Base-by-base conservation (phyloP, 257 asterid genomes). In the Gardenia jasminoides region DNA sequence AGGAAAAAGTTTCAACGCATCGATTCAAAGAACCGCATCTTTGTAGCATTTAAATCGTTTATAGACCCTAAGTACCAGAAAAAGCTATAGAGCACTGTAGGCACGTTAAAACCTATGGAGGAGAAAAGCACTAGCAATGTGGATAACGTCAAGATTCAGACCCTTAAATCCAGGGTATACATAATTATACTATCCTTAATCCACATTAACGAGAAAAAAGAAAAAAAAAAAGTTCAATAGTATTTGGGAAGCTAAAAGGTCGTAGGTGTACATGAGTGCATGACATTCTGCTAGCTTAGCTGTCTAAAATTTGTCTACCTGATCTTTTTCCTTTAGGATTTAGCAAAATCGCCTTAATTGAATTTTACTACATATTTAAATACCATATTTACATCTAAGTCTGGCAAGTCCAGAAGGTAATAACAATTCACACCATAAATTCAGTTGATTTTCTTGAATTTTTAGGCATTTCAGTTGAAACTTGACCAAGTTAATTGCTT, bases 11-110 rank as follows among this genome's bases (percentile, higher is more conserved):
- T 41, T 12, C 56, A 74, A 26, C 39, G 10, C 69, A 13, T 74
- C 15, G 15, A 74, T 74, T 74, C 69, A 58, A 74, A 36, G 78
- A 74, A 74, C 78, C 56, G 69, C 65, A 58, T 58, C 39, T 62
- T 36, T 74, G 31, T 22, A 48, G 54, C 69, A 36, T 58, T 74
- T 67, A 33, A 67, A 67, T 67, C 39, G 12, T 26, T 67, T 8
- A 20, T 36, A 7, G 41, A 44, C 33, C 66, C 39, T 36, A 22
- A 77, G 52, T 52, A 77, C 75, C 68, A 77, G 80, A 36, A 77
- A 52, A 50, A 24, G 75, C 44, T 52, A 67, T 10, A 17, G 13
- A 59, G 16, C 26, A 11, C 12, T 12, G 36, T 67, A 78, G 56
- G 74, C 74, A 79, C 78, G 74, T 78, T 78, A 10, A 36, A 69